These are phyloP conservation scores for Irpex lacteus DNA, from an alignment of 1,284 basidiomycete species.

Conservation along the genomic window DNA sequence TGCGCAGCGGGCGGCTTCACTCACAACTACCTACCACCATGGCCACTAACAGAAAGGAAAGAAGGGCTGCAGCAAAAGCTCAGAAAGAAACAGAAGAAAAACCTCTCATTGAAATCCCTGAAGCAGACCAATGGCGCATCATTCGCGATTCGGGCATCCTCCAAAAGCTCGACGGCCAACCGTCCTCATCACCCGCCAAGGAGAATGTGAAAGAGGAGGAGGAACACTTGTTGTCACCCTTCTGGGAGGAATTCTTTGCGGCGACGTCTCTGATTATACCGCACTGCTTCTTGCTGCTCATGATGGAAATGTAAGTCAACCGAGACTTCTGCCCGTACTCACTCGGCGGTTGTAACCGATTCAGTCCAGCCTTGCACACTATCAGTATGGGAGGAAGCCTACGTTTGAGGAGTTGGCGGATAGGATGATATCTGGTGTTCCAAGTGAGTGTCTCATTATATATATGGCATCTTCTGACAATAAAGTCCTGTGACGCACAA, in stretches of 20 bases:
- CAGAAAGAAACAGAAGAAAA: neutral
- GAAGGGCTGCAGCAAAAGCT: neutral
- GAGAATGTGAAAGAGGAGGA: constrained; percentile 16
- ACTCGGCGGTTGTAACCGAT: neutral
- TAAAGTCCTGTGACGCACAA: neutral
- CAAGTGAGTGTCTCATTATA: constrained; percentile 50
- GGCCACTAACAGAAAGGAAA: constrained; percentile 43
- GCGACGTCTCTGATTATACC: constrained; percentile 63
- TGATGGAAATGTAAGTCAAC: constrained; percentile 74
- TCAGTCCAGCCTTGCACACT: constrained; percentile 58
- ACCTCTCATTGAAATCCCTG: constrained; percentile 47
- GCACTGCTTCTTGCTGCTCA: constrained; percentile 63
- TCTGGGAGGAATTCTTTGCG: constrained; percentile 70
- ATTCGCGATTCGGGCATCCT: constrained; percentile 68
- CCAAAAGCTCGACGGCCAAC: constrained; percentile 32
- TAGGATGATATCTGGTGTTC: constrained; percentile 59
- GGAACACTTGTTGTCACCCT: constrained; percentile 39
- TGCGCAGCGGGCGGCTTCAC: neutral
- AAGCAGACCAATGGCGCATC: constrained; percentile 76
- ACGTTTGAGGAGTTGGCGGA: constrained; percentile 45
- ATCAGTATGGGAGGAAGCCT: constrained; percentile 65
- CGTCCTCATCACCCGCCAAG: no score
- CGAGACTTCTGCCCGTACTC: neutral
- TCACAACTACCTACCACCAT: constrained; percentile 21
- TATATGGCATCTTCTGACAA: neutral